These are phyloP conservation scores for Ceratocystis colombiana DNA, from an alignment of 2,329 filamentous ascomycete species.

Conservation along the genomic window DNA sequence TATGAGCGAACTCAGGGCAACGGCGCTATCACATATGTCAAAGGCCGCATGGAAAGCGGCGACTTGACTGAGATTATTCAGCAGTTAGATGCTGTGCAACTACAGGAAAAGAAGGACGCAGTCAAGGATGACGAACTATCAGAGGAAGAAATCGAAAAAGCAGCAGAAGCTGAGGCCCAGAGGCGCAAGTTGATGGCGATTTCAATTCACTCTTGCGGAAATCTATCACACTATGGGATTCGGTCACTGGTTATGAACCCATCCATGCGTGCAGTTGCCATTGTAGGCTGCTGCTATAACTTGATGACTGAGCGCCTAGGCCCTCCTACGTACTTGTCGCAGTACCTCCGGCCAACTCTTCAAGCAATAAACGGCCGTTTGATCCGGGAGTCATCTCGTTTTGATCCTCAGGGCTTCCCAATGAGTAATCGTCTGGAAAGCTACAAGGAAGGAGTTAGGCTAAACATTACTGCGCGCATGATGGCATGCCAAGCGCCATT, in stretches of 20 bases:
- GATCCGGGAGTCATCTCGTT: conserved; percentile 55
- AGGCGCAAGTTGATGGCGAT: conserved; percentile 60
- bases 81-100: conserved; percentile 40
- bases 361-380: conserved; percentile 60
- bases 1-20: conserved; percentile 52
- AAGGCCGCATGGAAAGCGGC: conserved; percentile 62
- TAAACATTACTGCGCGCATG: conserved; percentile 95
- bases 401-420: conserved; percentile 84
- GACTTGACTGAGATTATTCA: conserved; percentile 58
- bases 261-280: conserved; percentile 76
- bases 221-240: conserved; percentile 90
- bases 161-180: conserved; percentile 27
- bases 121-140: conserved; percentile 31
- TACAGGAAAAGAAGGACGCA: conserved; percentile 21
- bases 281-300: conserved; percentile 98
- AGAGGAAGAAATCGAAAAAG: conserved; percentile 23
- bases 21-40: conserved; percentile 66
- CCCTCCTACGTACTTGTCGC: conserved; percentile 75
- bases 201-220: conserved; percentile 94
- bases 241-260: conserved; percentile 77
- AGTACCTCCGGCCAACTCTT: conserved; percentile 59
- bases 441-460: conserved; percentile 56
- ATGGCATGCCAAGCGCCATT: conserved; percentile 94
- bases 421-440: conserved; percentile 65
- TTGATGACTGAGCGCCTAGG: conserved; percentile 82